These are phyloP conservation scores for Wickerhamomyces bovis DNA, from an alignment of 805 yeast species.

Conservation along the genomic window DNA sequence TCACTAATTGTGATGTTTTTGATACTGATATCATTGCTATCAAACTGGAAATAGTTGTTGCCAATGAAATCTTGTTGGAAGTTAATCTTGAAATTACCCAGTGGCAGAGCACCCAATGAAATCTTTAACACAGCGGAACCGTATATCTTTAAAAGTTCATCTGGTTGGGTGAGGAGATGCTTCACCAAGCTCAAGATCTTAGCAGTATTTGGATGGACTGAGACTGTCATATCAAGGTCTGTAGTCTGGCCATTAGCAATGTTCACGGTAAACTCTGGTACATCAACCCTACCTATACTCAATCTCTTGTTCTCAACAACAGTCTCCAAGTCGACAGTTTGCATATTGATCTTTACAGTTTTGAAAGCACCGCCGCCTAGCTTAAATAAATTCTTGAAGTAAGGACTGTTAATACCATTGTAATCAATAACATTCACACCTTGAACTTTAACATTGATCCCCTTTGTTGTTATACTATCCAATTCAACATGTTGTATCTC, in stretches of 20 bases:
- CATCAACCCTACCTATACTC: conserved; percentile 28
- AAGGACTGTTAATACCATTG: conserved; percentile 24
- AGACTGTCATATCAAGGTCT: conserved; percentile 23
- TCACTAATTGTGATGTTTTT: conserved; percentile 22
- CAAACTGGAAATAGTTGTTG: conserved; percentile 16
- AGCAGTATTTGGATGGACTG: conserved; percentile 28
- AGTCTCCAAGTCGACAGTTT: conserved; percentile 26
- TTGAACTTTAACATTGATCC: conserved; percentile 27
- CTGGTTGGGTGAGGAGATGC: conserved; percentile 26
- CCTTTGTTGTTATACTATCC: conserved; percentile 26
- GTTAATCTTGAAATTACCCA: conserved; percentile 26
- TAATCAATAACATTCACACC: conserved; percentile 29
- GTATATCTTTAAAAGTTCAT: conserved; percentile 25
- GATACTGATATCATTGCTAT: conserved; percentile 19
- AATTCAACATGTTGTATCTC: conserved; percentile 27
- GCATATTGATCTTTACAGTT: conserved; percentile 25
- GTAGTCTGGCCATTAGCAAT: conserved; percentile 25
- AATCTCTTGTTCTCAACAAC: conserved; percentile 13
- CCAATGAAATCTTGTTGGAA: conserved; percentile 26
- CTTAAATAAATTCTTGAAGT: conserved; percentile 24
- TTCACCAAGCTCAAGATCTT: conserved; percentile 30
- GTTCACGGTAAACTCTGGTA: conserved; percentile 29
- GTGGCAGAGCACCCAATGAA: conserved; percentile 28
- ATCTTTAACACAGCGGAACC: conserved; percentile 30
- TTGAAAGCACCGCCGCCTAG: conserved; percentile 28